Evolutionary conservation across 163 green algal genomes (phyloP).

Genomic region (Scenedesmus sp.): DNA sequence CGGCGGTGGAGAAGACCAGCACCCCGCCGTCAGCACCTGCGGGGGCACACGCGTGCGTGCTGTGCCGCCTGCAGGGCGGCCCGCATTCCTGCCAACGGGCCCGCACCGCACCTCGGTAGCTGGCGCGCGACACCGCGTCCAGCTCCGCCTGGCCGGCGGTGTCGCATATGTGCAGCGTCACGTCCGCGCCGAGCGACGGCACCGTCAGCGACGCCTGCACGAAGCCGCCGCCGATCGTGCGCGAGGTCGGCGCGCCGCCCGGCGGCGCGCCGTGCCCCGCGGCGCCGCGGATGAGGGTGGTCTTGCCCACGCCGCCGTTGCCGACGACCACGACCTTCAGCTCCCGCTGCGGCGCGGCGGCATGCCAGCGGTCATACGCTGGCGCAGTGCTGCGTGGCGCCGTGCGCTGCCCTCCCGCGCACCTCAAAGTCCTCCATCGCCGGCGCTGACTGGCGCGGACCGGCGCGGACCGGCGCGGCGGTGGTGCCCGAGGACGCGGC

Average conservation of each 20-base stretch:
- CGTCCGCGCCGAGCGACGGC: conserved; percentile 69
- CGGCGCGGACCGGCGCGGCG: too few relatives aligned
- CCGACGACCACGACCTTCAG: conserved; percentile 82
- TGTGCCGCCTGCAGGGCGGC: too few relatives aligned
- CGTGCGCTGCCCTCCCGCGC: not conserved
- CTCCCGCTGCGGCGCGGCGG: conserved; percentile 47
- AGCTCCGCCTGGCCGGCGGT: conserved; percentile 86
- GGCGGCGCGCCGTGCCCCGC: too few relatives aligned
- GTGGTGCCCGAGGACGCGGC: too few relatives aligned
- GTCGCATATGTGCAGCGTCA: conserved; percentile 82
- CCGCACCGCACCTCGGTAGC: conserved; percentile 70
- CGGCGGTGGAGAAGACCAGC: conserved; percentile 78
- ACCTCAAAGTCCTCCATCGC: conserved; percentile 44
- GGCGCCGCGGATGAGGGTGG: too few relatives aligned
- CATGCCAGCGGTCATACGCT: not conserved
- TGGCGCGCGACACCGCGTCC: conserved; percentile 75
- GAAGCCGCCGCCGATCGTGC: conserved; percentile 86
- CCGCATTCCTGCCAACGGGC: too few relatives aligned
- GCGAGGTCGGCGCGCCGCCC: too few relatives aligned
- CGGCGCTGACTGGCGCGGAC: too few relatives aligned
- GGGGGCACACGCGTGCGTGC: too few relatives aligned
- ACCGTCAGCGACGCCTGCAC: conserved; percentile 78
- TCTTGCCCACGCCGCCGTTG: conserved; percentile 78
- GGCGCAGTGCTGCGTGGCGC: not conserved
- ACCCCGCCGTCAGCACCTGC: conserved; percentile 70